Base-by-base conservation (phyloP, 1,284 basidiomycete species). In the Neotropicomus parvogracilis region DNA sequence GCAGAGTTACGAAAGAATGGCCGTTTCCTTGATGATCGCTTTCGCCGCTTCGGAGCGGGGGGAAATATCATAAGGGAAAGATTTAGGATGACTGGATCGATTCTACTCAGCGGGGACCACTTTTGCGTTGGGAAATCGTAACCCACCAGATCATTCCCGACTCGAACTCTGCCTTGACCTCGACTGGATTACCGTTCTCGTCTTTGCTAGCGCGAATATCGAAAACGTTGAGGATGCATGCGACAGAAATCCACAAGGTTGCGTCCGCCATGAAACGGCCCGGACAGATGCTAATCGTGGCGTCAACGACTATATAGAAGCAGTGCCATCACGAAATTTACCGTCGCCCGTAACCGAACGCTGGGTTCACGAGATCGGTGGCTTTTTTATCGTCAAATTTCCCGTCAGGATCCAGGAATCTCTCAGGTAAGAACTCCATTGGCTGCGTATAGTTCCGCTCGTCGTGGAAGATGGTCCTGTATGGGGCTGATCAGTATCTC, bases 321-420 rank as follows among this genome's bases (percentile, higher is more conserved):
- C 5, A n/a, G 28, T 20, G 29, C 3, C 10, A 33, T 26, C 26
- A 19, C 38, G 12, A 17, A 40, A 51, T 31, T 54, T 44, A 64
- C 71, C 74, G 66, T 24, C 75, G 69, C 26, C 77, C 74, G 44
- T 76, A 78, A 2, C 77, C 76, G 50, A 79, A 78, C 10, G 72
- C 68, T n/a, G 65, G 58, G 1, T 70, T 70, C 2, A 68, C 63
- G 4, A 72, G 72, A 52, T 77, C 69, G 19, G 59, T 55, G 17
- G 67, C 59, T 1, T 67, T 63, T n/a, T 67, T 50, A 33, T 72
- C 67, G 37, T 64, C 62, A 4, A 52, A 59, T 10, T 28, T 33
- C 40, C 60, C 62, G 41, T 67, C 64, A 1, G 51, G 21, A 2
- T 54, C 66, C 40, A 76, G 40, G 59, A 77, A 77, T 28, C 74